These are phyloP conservation scores for Amylostereum chailletii DNA, from an alignment of 1,284 basidiomycete genomes.

Conservation along the genomic window DNA sequence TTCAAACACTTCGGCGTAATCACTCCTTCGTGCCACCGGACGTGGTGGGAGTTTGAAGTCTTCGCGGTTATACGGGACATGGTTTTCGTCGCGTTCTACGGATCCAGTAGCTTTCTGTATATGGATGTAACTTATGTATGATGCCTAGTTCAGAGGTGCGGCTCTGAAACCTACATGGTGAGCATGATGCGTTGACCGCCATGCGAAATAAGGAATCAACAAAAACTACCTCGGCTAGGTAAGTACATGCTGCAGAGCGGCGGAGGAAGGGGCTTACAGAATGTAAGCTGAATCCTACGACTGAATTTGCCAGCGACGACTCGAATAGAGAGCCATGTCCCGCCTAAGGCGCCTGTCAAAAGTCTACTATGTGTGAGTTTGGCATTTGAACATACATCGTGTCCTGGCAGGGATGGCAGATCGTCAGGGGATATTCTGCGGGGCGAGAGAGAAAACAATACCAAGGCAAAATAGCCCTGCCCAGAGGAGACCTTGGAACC, in stretches of 20 bases:
- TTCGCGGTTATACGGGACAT: slow-evolving; percentile 40
- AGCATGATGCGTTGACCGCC: slow-evolving; percentile 48
- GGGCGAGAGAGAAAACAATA: slow-evolving; percentile 13
- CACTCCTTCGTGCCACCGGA: slow-evolving; percentile 27
- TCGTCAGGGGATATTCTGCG: background rate
- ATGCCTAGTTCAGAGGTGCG: background rate
- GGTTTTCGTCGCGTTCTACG: slow-evolving; percentile 50
- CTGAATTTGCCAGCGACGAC: slow-evolving; percentile 25
- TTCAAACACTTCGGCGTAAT: slow-evolving; percentile 51
- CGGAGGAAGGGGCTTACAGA: slow-evolving; percentile 24
- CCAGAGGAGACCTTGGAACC: slow-evolving; percentile 39
- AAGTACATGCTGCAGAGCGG: too few species aligned
- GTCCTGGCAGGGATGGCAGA: slow-evolving; percentile 13
- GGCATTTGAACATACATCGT: slow-evolving; percentile 19
- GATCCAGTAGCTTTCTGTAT: slow-evolving; percentile 43
- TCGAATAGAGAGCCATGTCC: slow-evolving; percentile 32
- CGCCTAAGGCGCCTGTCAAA: slow-evolving; percentile 16
- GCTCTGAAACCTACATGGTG: slow-evolving; percentile 31
- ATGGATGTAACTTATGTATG: background rate
- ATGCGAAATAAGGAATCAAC: slow-evolving; percentile 48
- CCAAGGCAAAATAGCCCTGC: slow-evolving; percentile 42
- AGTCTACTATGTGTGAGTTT: slow-evolving; percentile 13
- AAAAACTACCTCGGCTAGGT: slow-evolving; percentile 26
- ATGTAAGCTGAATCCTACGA: slow-evolving; percentile 31
- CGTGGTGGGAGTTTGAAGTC: slow-evolving; percentile 37